Evolutionary conservation across 2,329 filamentous ascomycete species (phyloP), one percentile per base, ranked within the genome.

Genomic region (Malbranchea cinnamomea): DNA sequence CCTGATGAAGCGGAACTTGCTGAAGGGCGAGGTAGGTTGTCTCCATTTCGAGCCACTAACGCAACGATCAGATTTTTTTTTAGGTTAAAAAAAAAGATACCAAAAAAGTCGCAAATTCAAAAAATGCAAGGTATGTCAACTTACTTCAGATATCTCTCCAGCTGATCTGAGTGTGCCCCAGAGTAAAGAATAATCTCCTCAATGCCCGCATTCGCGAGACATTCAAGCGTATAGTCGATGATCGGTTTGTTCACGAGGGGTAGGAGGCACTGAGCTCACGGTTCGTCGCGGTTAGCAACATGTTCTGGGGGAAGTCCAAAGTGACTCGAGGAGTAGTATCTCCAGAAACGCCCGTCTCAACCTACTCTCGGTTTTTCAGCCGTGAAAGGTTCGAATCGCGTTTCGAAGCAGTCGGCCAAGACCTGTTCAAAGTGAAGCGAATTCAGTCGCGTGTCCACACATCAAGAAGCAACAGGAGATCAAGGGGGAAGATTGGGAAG

Each of bases 141-240:
- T 27, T 53, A 67, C 58, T 74, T 69, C 44, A 98, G 75, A 52
- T 95, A 92, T 41, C 72, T 68, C 58, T 95, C 85, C 32, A 98
- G 71, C 51, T 84, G 73, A 35, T 89, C 78, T 17, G 78, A 79
- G 52, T 94, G 84, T 16, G 82, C 75, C 36, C 83, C 81, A 44
- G 79, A 87, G 60, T 94, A 95, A 35, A 98, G 70, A 52, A 80
- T 92, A 31, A 95, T 79, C 41, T 94, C 82, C 44, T 89, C 75
- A n/a, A 95, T 84, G 34, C 85, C 84, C 35, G 89, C 84, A 67
- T 87, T 87, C 40, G 84, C 84, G 1, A 98, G 74, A 47, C 93
- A 95, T 50, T 95, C 85, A 46, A 95, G 74, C 3, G 87, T 95
- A 54, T 98, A 95, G 56, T 98, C 89, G 58, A 98, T 92, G 39